phyloP scores from a whole-genome alignment of 2,329 filamentous ascomycete species.

The Colletotrichum sp. region DNA sequence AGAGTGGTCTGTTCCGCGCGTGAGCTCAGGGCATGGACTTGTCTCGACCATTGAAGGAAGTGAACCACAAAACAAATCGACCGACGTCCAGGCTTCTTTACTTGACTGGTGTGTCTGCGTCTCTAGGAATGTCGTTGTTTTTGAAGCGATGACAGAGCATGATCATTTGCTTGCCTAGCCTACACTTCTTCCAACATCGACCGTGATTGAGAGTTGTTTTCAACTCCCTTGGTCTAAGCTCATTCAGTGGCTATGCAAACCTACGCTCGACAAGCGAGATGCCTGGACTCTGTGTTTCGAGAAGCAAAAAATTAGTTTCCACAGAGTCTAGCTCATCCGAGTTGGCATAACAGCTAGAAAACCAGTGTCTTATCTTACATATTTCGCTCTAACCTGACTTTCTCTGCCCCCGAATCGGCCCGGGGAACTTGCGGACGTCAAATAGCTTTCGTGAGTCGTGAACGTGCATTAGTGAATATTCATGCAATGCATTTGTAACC shows the following conservation, averaged over 20 bases:
- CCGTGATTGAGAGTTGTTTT: neutral
- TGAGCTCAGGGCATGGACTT: neutral
- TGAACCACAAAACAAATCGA: neutral
- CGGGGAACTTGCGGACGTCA: neutral
- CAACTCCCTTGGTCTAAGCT: neutral
- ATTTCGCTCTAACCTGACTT: neutral
- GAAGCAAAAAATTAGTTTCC: neutral
- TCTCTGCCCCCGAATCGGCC: neutral
- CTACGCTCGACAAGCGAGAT: neutral
- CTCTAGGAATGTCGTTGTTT: neutral
- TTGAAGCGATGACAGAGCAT: neutral
- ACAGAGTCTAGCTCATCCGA: neutral
- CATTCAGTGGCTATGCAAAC: neutral
- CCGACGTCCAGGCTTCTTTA: neutral
- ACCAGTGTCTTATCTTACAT: neutral
- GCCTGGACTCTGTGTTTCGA: neutral
- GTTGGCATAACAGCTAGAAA: neutral
- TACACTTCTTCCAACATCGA: neutral
- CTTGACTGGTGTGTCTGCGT: neutral
- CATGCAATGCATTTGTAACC: neutral
- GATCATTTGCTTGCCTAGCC: neutral
- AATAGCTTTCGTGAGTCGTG: neutral
- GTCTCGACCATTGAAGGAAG: neutral
- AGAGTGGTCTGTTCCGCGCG: neutral
- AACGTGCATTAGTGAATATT: neutral